Base-by-base conservation (phyloP, 805 yeast species). In the Nakazawaea ernobii region DNA sequence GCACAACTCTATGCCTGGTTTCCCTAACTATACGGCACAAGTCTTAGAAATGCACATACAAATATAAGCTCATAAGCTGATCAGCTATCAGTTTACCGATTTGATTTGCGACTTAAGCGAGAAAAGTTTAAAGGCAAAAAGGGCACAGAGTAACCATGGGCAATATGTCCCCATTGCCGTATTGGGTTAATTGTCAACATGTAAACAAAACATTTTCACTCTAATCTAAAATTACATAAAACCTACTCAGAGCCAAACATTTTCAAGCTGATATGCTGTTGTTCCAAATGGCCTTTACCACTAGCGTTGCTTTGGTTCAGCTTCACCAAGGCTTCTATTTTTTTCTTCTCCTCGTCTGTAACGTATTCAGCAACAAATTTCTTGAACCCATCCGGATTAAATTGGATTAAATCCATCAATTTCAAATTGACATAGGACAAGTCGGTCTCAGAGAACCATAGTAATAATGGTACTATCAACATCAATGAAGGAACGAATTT, bases 251-350 rank as follows among this genome's bases (percentile, higher is more conserved):
- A 40, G 8, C 58, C 74, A 58, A 81, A 81, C 1, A 73, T 66
- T 56, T 77, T 80, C 44, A 81, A 61, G 53, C 76, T 68, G 49
- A 81, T 80, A 46, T 74, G 79, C 1, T 60, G 53, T n/a, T 46
- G 56, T 15, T 52, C 53, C n/a, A 53, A 55, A 40, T 55, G 53
- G 13, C 49, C 47, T 45, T 45, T 47, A 20, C 45, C 53, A 36
- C 54, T 52, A 35, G 43, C 35, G 38, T 36, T 40, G 35, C 46
- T 43, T 45, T 53, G 49, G 50, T 67, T 58, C 24, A 58, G 45
- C 52, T 74, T 68, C 44, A 75, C 74, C 60, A 80, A 53, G 32
- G 56, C 58, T 59, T 79, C 73, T 38, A 81, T 59, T 32, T 65
- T 43, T 20, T 43, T 42, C 58, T 70, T 69, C 53, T 80, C 82